Evolutionary conservation across 176 grass and related monocot genomes (phyloP).

Genomic region (Avena sativa): DNA sequence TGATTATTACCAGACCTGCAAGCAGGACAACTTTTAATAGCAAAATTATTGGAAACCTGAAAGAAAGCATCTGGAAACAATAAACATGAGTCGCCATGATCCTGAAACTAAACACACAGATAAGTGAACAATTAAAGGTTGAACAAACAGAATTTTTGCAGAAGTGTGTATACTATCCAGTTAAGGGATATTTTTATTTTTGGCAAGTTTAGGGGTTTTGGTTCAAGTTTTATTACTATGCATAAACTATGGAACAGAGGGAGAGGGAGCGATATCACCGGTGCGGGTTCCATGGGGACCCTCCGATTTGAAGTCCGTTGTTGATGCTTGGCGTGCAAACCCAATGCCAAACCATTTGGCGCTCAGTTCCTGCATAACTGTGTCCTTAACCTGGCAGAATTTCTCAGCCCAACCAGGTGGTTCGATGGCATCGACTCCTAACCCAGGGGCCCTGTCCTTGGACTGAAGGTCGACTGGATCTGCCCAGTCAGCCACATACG

Average conservation of each 20-base stretch:
- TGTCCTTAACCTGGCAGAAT: not conserved
- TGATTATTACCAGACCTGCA: not conserved
- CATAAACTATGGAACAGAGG: not conserved
- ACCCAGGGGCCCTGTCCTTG: not conserved
- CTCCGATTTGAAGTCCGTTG: not conserved
- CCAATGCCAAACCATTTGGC: not conserved
- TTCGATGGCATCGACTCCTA: not conserved
- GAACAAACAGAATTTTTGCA: too few relatives aligned
- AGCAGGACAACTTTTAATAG: not conserved
- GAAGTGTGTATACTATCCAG: too few relatives aligned
- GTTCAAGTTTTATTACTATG: not conserved
- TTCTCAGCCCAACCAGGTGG: not conserved
- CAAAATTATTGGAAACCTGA: not conserved
- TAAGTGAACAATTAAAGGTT: not conserved
- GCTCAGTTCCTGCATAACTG: not conserved
- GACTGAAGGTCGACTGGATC: not conserved
- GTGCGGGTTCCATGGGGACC: not conserved
- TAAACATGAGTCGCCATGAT: not conserved
- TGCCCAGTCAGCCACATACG: not conserved
- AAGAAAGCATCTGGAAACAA: not conserved
- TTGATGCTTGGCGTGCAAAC: not conserved
- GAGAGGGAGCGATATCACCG: not conserved
- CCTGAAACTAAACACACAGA: not conserved
- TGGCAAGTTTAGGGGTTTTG: too few relatives aligned
- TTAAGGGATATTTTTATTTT: not conserved